phyloP scores from a whole-genome alignment of 345 rosid genomes.

The Schrenkiella parvula region DNA sequence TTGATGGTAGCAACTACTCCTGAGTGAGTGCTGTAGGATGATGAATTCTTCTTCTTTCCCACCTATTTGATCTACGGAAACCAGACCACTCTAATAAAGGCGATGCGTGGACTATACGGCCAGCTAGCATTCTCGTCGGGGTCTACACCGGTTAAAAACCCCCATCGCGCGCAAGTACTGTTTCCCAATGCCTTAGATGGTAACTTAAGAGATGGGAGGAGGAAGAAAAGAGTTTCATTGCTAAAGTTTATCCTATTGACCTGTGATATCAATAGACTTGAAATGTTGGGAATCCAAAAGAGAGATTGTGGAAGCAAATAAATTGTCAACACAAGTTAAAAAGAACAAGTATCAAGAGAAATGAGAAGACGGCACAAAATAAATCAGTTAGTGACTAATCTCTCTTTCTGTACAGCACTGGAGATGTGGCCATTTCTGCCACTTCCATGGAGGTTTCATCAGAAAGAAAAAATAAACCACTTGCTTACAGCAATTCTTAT shows the following conservation, averaged over 20 bases:
- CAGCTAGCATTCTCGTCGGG: conserved; percentile 67
- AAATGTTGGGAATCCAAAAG: neutral
- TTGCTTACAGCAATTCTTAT: neutral
- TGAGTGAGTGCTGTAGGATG: neutral
- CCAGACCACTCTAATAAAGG: neutral
- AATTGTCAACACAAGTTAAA: no score
- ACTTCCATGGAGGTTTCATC: neutral
- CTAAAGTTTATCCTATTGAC: neutral
- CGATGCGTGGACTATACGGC: conserved; percentile 13
- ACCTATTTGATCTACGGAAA: neutral
- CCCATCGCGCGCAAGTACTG: no score
- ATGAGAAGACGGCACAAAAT: no score
- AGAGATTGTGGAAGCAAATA: neutral
- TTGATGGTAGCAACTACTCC: neutral
- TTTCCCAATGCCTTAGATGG: no score
- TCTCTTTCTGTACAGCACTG: no score
- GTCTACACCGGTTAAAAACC: conserved; percentile 45
- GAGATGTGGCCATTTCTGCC: neutral
- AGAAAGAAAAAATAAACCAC: neutral
- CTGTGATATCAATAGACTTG: neutral
- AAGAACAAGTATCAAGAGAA: neutral
- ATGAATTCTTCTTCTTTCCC: neutral
- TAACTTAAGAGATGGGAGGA: neutral
- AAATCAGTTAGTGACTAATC: no score
- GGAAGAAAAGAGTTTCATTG: neutral